These are phyloP conservation scores for Wallemia hederae DNA, from an alignment of 1,284 basidiomycete genomes.

Conservation along the genomic window DNA sequence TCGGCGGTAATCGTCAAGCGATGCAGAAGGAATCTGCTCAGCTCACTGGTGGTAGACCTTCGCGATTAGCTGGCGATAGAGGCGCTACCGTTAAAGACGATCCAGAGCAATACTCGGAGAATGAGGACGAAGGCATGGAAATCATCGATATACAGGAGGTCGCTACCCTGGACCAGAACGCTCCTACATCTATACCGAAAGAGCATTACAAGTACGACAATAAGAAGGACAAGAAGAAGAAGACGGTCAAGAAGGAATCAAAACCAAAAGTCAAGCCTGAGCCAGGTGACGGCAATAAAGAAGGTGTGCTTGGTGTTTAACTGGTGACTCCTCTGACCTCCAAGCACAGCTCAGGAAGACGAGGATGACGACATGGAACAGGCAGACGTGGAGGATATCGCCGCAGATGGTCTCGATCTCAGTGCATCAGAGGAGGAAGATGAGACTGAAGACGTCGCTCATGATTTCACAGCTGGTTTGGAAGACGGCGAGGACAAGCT, in stretches of 20 bases:
- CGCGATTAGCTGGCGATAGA: not conserved
- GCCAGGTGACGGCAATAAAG: not conserved
- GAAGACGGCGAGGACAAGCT: not conserved
- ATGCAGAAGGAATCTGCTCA: not conserved
- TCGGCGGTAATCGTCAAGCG: not conserved
- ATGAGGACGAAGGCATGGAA: conserved; percentile 1
- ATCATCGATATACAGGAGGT: not conserved
- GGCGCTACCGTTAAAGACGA: not conserved
- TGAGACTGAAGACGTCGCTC: not conserved
- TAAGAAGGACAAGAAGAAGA: not conserved
- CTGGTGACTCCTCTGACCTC: too few species aligned
- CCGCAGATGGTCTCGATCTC: not conserved
- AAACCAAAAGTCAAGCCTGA: not conserved
- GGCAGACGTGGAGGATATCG: not conserved
- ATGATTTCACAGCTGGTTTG: not conserved
- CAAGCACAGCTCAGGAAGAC: not conserved
- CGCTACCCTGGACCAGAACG: not conserved
- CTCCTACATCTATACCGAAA: not conserved
- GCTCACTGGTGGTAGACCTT: not conserved
- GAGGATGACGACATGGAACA: not conserved
- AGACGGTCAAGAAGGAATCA: not conserved
- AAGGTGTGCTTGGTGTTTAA: not conserved
- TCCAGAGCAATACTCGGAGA: not conserved
- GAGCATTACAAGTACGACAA: not conserved
- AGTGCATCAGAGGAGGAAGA: not conserved